phyloP scores from a whole-genome alignment of 345 rosid genomes.

The Punica granatum region DNA sequence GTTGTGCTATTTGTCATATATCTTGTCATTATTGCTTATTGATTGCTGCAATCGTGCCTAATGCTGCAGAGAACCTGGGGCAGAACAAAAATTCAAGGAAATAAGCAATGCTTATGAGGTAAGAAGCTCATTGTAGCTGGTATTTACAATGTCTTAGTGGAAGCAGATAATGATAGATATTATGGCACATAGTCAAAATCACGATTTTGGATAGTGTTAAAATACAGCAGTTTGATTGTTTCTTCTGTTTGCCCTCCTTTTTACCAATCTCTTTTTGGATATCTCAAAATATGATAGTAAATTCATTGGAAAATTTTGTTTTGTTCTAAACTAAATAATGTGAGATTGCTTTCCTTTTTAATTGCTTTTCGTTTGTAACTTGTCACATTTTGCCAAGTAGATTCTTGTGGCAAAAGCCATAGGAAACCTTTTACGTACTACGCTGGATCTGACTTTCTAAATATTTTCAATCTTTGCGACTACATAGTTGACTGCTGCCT shows the following conservation, averaged over 20 bases:
- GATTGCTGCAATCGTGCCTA: conserved; percentile 7
- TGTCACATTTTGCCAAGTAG: not conserved
- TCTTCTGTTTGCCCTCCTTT: not conserved
- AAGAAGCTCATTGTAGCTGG: not conserved
- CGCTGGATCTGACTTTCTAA: not conserved
- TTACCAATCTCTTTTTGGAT: not conserved
- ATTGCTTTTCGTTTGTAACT: not conserved
- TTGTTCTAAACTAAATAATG: not conserved
- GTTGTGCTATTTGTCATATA: not conserved
- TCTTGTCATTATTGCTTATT: not conserved
- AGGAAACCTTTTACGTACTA: not conserved
- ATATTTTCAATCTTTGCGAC: not conserved
- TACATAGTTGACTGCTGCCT: not conserved
- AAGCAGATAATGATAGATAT: not conserved
- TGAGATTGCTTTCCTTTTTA: no score
- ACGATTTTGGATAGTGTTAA: not conserved
- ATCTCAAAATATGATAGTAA: not conserved
- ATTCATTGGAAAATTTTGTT: not conserved
- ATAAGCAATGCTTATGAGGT: conserved; percentile 99
- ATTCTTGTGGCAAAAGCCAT: not conserved
- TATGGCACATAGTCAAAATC: not conserved
- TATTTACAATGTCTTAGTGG: not conserved
- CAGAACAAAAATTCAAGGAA: conserved; percentile 92
- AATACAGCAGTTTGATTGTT: not conserved
- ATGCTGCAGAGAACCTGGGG: conserved; percentile 70